Percentiles rank a stretch among this genome's conserved stretches.
Conservation (phyloP, 2,329 filamentous ascomycete species). For the Cercospora zeae-maydis region DNA sequence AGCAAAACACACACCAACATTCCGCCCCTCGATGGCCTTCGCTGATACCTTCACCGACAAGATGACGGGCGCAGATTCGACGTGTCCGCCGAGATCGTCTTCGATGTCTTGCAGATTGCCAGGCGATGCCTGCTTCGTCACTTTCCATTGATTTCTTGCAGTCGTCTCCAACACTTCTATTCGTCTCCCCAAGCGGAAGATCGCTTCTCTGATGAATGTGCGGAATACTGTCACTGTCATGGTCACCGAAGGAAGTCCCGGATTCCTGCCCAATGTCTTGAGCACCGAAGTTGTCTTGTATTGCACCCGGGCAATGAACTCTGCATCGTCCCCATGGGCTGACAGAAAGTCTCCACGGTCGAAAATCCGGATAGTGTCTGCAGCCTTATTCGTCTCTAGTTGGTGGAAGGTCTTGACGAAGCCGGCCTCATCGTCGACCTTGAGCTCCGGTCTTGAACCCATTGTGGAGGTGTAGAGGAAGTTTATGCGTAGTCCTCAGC, state of each 20-base stretch:
- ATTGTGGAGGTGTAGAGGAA: constrained; percentile 37
- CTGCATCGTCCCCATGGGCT: constrained; percentile 81
- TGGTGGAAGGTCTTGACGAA: constrained; percentile 96
- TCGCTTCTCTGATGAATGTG: constrained; percentile 88
- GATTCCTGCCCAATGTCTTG: constrained; percentile 78
- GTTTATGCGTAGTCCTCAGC: not conserved
- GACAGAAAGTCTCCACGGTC: constrained; percentile 95
- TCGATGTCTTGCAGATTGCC: constrained; percentile 97
- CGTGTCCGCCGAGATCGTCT: constrained; percentile 82
- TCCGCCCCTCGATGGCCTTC: constrained; percentile 79
- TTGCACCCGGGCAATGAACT: constrained; percentile 75
- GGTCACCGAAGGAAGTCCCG: constrained; percentile 87
- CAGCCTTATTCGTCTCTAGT: constrained; percentile 66
- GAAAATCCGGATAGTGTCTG: constrained; percentile 84
- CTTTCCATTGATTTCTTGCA: constrained; percentile 85
- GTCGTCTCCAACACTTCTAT: constrained; percentile 83
- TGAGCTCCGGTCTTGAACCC: constrained; percentile 56
- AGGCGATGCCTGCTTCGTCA: constrained; percentile 78
- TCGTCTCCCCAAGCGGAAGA: constrained; percentile 86
- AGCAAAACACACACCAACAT: constrained; percentile 92
- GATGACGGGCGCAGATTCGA: constrained; percentile 90
- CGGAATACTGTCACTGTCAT: constrained; percentile 94
- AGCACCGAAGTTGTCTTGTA: constrained; percentile 98
- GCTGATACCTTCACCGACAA: constrained; percentile 88
- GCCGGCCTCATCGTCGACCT: constrained; percentile 90